Evolutionary conservation across 2,329 filamentous ascomycete genomes (phyloP).

Genomic region (Colletotrichum magnum): DNA sequence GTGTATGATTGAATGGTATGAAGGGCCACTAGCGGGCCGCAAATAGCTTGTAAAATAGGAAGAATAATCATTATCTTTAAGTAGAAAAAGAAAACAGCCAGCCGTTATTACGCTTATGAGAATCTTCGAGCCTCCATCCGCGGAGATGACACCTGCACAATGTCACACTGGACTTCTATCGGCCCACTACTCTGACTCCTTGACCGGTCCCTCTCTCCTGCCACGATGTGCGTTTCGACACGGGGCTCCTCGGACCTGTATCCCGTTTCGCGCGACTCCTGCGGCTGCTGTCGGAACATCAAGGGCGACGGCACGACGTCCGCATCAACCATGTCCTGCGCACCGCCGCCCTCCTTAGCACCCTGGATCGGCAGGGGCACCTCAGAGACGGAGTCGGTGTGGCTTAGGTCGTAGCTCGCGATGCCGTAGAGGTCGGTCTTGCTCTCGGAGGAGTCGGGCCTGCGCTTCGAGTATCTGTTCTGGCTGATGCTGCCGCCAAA

Average conservation of each 20-base stretch:
- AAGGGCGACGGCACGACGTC: not conserved
- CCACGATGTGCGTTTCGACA: constrained; percentile 29
- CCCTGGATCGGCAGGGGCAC: not conserved
- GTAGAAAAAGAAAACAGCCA: too few relatives aligned
- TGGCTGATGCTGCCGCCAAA: not conserved
- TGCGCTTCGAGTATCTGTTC: not conserved
- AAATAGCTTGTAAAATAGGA: too few relatives aligned
- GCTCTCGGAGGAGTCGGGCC: constrained; percentile 16
- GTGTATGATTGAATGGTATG: too few relatives aligned
- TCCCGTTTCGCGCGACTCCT: not conserved
- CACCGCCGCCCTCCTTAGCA: not conserved
- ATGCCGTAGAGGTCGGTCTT: constrained; percentile 27
- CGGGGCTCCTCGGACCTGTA: not conserved
- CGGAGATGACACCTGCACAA: constrained; percentile 24
- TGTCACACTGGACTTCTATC: constrained; percentile 27
- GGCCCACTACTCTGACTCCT: constrained; percentile 1
- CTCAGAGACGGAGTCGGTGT: not conserved
- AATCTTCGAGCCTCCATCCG: constrained; percentile 9
- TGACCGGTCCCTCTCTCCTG: not conserved
- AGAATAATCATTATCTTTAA: too few relatives aligned
- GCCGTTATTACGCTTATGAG: not conserved
- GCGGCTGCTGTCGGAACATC: constrained; percentile 11
- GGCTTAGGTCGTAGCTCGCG: constrained; percentile 17
- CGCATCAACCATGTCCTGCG: not conserved
- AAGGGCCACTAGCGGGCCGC: too few relatives aligned